A percentile compares a stretch with the other conserved stretches of the same genome.
phyloP scores from a whole-genome alignment of 2,329 filamentous ascomycete species.

The Ophiosphaerella korrae region DNA sequence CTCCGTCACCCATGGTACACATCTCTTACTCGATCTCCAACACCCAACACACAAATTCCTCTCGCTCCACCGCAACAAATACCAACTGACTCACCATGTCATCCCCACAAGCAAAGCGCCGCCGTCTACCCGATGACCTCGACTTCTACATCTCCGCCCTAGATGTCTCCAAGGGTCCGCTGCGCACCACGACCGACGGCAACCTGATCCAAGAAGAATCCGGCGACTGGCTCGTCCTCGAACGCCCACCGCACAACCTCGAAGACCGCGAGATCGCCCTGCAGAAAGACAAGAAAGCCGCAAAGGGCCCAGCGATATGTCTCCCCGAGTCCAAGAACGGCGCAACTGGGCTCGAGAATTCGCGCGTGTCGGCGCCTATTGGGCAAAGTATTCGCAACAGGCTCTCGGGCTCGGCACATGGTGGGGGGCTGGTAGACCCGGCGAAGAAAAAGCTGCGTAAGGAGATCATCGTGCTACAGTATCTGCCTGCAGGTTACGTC shows the following conservation, averaged over 20 bases:
- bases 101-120: neutral
- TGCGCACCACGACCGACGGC: conserved; percentile 8
- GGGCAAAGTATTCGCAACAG: neutral
- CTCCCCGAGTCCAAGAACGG: conserved; percentile 15
- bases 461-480: neutral
- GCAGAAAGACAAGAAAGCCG: neutral
- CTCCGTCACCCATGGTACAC: too few relatives aligned
- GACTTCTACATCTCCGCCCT: conserved; percentile 1
- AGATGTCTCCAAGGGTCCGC: conserved; percentile 1
- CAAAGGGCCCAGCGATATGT: neutral
- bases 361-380: conserved; percentile 2
- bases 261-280: neutral
- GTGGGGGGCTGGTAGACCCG: neutral
- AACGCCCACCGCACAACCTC: neutral
- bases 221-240: conserved; percentile 12
- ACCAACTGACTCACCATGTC: neutral
- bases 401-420: neutral
- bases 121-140: conserved; percentile 1
- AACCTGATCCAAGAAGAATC: conserved; percentile 9
- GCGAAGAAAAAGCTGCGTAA: neutral
- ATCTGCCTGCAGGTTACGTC: neutral
- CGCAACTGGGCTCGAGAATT: conserved; percentile 8
- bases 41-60: neutral
- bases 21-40: too few relatives aligned
- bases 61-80: too few relatives aligned